Evolutionary conservation across 192 early-diverging fungal species (phyloP).

Genomic region (Coemansia sp.): DNA sequence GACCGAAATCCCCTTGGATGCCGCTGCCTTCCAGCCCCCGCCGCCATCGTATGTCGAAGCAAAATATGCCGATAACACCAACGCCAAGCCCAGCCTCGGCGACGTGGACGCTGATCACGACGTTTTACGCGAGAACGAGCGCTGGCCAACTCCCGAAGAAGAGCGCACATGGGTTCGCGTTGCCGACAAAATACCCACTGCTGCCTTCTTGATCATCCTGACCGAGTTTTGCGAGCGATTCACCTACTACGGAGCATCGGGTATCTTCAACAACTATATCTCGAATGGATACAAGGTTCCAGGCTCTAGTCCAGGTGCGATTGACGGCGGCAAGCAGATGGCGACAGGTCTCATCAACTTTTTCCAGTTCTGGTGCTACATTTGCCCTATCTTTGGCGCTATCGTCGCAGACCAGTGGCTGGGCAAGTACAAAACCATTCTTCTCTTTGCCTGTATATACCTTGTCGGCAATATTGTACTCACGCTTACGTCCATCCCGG

Average conservation of each 20-base stretch:
- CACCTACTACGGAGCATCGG: slow-evolving; percentile 61
- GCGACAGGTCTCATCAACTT: slow-evolving; percentile 59
- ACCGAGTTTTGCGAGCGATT: slow-evolving; percentile 65
- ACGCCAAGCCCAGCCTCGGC: not conserved
- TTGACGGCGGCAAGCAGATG: slow-evolving; percentile 51
- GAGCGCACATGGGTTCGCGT: slow-evolving; percentile 55
- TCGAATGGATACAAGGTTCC: slow-evolving; percentile 49
- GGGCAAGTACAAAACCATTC: slow-evolving; percentile 75
- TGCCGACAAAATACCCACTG: slow-evolving; percentile 57
- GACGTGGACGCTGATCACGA: slow-evolving; percentile 9
- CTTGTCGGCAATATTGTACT: slow-evolving; percentile 64
- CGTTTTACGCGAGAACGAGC: slow-evolving; percentile 22
- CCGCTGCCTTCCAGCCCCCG: slow-evolving; percentile 13
- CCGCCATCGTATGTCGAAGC: not conserved
- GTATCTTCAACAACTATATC: slow-evolving; percentile 63
- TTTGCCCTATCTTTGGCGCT: slow-evolving; percentile 63
- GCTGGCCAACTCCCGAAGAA: slow-evolving; percentile 58
- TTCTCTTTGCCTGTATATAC: slow-evolving; percentile 64
- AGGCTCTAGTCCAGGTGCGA: slow-evolving; percentile 43
- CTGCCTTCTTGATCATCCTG: slow-evolving; percentile 56
- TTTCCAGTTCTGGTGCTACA: slow-evolving; percentile 61
- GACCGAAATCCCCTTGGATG: slow-evolving; percentile 14
- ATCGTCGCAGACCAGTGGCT: slow-evolving; percentile 70
- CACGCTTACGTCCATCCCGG: slow-evolving; percentile 62
- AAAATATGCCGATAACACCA: not conserved